Conservation (phyloP, 306 rosid genomes). For the Cercis canadensis region DNA sequence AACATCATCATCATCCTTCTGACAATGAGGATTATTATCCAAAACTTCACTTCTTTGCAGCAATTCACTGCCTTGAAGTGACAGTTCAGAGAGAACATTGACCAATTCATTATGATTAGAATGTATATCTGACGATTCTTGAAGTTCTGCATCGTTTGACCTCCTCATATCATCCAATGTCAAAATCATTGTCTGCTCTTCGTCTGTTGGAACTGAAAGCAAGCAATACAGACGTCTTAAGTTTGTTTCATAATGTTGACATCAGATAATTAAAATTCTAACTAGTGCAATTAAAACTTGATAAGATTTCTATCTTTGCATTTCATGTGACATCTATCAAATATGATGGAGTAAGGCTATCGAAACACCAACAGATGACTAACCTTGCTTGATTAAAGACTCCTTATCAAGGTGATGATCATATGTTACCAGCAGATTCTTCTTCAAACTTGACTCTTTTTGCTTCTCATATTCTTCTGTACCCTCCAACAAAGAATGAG, state of each 20-base stretch:
- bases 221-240: slow-evolving; percentile 31
- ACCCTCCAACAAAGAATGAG: slow-evolving; percentile 25
- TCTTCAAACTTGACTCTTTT: slow-evolving; percentile 34
- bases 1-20: slow-evolving; percentile 36
- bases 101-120: slow-evolving; percentile 37
- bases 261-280: not conserved
- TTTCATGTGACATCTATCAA: not conserved
- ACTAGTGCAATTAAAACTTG: not conserved
- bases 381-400: slow-evolving; percentile 59
- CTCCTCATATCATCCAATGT: slow-evolving; percentile 24
- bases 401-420: slow-evolving; percentile 42
- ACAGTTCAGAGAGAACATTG: slow-evolving; percentile 33
- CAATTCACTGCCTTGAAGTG: slow-evolving; percentile 37
- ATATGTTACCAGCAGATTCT: slow-evolving; percentile 32
- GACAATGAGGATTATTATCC: slow-evolving; percentile 22
- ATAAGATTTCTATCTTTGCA: not conserved
- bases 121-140: slow-evolving; percentile 31
- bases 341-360: slow-evolving; percentile 1
- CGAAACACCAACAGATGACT: slow-evolving; percentile 23
- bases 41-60: slow-evolving; percentile 30
- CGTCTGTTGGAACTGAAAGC: slow-evolving; percentile 50
- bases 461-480: slow-evolving; percentile 37
- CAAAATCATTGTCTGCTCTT: slow-evolving; percentile 36
- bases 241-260: slow-evolving; percentile 4
- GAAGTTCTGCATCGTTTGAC: slow-evolving; percentile 45